Evolutionary conservation across 768 basidiomycete genomes (phyloP).

Genomic region (Austroboletus festivus): DNA sequence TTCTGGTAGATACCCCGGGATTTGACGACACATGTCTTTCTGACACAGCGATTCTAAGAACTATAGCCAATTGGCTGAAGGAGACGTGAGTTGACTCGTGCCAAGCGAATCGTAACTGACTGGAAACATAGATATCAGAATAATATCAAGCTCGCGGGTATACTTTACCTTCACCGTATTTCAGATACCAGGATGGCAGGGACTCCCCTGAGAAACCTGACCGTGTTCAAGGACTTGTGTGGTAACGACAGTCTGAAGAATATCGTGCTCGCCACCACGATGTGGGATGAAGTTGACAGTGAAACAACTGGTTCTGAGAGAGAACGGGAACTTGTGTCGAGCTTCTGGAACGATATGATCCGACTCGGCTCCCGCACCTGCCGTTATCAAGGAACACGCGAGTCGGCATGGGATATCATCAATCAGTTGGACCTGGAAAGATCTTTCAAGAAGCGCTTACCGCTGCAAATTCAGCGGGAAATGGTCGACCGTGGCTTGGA

Average conservation of each 20-base stretch:
- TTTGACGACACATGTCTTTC: conserved; percentile 14
- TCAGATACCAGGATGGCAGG: conserved; percentile 10
- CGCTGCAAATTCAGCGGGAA: conserved; percentile 16
- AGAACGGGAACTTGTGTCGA: conserved; percentile 10
- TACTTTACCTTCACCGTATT: conserved; percentile 16
- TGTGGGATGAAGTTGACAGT: conserved; percentile 15
- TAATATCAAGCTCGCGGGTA: conserved; percentile 10
- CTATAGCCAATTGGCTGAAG: conserved; percentile 16
- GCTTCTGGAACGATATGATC: conserved; percentile 17
- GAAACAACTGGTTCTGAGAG: conserved; percentile 3
- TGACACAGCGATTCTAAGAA: conserved; percentile 9
- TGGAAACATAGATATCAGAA: conserved; percentile 3
- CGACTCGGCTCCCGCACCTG: conserved; percentile 5
- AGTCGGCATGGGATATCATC: conserved; percentile 16
- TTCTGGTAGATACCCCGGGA: conserved; percentile 19
- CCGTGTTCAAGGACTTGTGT: conserved; percentile 11
- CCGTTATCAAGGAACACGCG: conserved; percentile 9
- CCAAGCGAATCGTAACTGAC: not conserved
- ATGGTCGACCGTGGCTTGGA: conserved; percentile 13
- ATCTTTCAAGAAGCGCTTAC: not conserved
- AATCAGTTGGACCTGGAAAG: not conserved
- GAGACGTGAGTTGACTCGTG: conserved; percentile 6
- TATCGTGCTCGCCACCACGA: conserved; percentile 18
- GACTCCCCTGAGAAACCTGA: conserved; percentile 8
- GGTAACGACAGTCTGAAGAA: conserved; percentile 11